These are phyloP conservation scores for Fusarium anthophilum DNA, from an alignment of 2,329 filamentous ascomycete species.

Conservation along the genomic window DNA sequence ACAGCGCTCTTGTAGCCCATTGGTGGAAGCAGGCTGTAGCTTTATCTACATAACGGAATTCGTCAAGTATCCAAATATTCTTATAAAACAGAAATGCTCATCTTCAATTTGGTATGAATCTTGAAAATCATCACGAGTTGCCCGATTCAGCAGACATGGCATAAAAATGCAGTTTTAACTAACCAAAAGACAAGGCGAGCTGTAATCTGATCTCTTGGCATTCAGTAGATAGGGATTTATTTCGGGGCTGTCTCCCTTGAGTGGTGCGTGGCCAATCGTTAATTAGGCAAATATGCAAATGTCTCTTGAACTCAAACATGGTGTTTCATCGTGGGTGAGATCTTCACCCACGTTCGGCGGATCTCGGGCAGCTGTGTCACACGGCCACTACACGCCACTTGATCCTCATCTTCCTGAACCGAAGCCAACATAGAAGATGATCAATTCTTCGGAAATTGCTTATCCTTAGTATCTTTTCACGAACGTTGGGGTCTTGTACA, in stretches of 20 bases:
- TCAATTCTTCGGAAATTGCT: rapidly evolving
- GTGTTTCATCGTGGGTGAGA: background rate
- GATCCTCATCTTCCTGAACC: background rate
- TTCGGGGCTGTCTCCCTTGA: background rate
- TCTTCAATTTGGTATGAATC: background rate
- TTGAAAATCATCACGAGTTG: background rate
- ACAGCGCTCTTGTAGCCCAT: rapidly evolving
- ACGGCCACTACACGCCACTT: background rate
- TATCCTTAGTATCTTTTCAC: rapidly evolving
- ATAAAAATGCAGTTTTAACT: background rate
- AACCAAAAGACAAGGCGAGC: background rate
- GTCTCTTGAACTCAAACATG: background rate
- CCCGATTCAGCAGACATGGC: background rate
- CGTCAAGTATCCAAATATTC: rapidly evolving
- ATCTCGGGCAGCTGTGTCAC: background rate
- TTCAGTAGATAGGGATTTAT: rapidly evolving
- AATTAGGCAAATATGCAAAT: background rate
- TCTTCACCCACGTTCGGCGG: background rate
- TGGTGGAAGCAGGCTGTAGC: background rate
- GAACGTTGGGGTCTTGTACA: rapidly evolving
- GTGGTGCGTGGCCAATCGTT: background rate
- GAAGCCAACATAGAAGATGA: rapidly evolving
- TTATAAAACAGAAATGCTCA: no score
- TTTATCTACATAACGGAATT: no score
- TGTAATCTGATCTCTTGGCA: background rate